Evolutionary conservation across 768 basidiomycete species (phyloP), one percentile per base, ranked within the genome.

Genomic region (Galerina sulciceps): DNA sequence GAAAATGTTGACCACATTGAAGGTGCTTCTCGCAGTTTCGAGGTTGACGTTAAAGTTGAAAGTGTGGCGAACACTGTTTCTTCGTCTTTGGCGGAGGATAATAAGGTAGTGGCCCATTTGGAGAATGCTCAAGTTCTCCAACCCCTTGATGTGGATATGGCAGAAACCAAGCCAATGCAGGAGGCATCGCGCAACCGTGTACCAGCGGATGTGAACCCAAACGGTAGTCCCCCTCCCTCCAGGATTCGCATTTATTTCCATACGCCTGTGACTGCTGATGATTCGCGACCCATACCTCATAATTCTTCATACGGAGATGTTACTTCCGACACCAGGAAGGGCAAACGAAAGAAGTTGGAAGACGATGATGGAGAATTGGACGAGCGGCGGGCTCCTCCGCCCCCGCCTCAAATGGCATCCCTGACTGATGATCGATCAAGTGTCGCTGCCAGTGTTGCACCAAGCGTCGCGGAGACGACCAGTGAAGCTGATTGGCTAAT

Each of bases 221-320:
- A 36, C 34, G 41, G 46, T 36, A 53, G 61, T 75, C 71, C 83
- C 67, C 72, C 82, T 43, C 89, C 90, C 36, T 92, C 92, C 43
- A 88, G 93, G 62, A 87, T 94, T 67, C 90, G 92, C 67, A 91
- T 94, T 57, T 94, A 94, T 79, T 94, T 94, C 80, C 92, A 94
- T 77, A 93, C 92, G 22, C 93, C 92, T 60, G 90, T 90, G 62
- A 85, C 89, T 62, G 82, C 88, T 68, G 91, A 92, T 77, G 91
- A 93, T 74, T 82, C 87, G 56, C 87, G 85, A 70, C 87, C 87
- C 20, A 87, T 91, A 70, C 86, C 88, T 59, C 84, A 86, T 78
- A 75, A 74, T 67, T 75, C 81, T 59, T 78, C 84, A 66, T 75
- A 80, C 69, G 77, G 75, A 60, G 72, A 75, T 55, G 69, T 75